phyloP scores from a whole-genome alignment of 805 yeast species.

The Debaryomyces hansenii region DNA sequence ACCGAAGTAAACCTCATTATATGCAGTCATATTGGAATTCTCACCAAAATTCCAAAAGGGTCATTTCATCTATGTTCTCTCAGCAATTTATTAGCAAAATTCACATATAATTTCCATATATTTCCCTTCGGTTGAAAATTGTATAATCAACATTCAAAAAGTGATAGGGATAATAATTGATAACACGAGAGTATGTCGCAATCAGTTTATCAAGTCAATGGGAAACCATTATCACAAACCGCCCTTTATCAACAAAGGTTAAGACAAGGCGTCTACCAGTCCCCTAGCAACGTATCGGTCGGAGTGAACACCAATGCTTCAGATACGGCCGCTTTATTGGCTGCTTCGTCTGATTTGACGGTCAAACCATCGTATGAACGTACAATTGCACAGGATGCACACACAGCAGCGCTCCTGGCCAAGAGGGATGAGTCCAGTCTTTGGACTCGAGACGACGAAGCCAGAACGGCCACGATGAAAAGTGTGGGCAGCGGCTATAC shows the following conservation, averaged over 20 bases:
- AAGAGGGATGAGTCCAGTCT: conserved; percentile 43
- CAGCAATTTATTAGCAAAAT: no score
- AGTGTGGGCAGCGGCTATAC: conserved; percentile 4
- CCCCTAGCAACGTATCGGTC: conserved; percentile 44
- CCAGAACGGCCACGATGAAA: conserved; percentile 38
- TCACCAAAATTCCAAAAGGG: no score
- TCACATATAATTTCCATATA: no score
- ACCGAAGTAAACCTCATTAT: no score
- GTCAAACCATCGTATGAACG: conserved; percentile 65
- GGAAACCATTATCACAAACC: conserved; percentile 70
- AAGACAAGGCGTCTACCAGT: conserved; percentile 65
- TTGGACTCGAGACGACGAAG: conserved; percentile 52
- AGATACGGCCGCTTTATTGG: conserved; percentile 75
- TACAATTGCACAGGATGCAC: conserved; percentile 59
- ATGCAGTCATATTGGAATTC: no score
- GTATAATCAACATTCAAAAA: no score
- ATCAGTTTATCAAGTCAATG: conserved; percentile 63
- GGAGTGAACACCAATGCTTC: conserved; percentile 73
- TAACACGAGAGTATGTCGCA: conserved; percentile 25
- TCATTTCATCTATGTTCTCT: no score
- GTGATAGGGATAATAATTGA: no score
- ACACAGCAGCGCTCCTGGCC: conserved; percentile 59
- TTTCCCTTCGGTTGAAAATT: no score
- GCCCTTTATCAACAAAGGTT: conserved; percentile 74
- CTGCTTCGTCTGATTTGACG: conserved; percentile 63